These are phyloP conservation scores for Trypanosoma theileri DNA, from an alignment of 208 protist genomes.

Conservation along the genomic window DNA sequence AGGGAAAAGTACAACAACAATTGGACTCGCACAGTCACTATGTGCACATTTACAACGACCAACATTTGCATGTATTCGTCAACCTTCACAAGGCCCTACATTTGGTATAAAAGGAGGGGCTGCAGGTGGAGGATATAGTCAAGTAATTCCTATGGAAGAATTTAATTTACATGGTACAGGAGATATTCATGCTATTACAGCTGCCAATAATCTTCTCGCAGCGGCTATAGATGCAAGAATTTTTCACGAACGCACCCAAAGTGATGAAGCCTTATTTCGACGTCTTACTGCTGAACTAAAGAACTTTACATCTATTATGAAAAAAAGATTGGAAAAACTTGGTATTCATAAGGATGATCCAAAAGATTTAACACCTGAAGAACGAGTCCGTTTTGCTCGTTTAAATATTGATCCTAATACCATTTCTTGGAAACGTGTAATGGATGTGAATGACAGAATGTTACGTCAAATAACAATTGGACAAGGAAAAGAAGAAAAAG, in stretches of 20 bases:
- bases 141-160: constrained; percentile 97
- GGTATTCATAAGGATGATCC: constrained; percentile 94
- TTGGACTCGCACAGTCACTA: constrained; percentile 96
- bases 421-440: constrained; percentile 97
- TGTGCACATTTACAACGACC: constrained; percentile 94
- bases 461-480: constrained; percentile 96
- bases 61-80: constrained; percentile 95
- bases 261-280: constrained; percentile 86
- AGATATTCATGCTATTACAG: constrained; percentile 98
- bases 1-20: constrained; percentile 98
- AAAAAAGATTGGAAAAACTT: constrained; percentile 86
- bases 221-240: constrained; percentile 97
- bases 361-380: constrained; percentile 86
- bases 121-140: constrained; percentile 97
- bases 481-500: constrained; percentile 90
- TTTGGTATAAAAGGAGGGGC: constrained; percentile 97
- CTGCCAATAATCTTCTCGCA: constrained; percentile 96
- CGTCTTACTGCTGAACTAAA: constrained; percentile 71
- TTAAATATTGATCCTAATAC: constrained; percentile 96
- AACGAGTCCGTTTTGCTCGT: constrained; percentile 89
- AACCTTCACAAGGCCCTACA: constrained; percentile 97
- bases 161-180: constrained; percentile 99
- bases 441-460: constrained; percentile 97
- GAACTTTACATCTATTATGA: constrained; percentile 92
- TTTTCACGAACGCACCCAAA: constrained; percentile 96